Evolutionary conservation across 306 rosid genomes (phyloP).

Genomic region (Gynostemma pentaphyllum): DNA sequence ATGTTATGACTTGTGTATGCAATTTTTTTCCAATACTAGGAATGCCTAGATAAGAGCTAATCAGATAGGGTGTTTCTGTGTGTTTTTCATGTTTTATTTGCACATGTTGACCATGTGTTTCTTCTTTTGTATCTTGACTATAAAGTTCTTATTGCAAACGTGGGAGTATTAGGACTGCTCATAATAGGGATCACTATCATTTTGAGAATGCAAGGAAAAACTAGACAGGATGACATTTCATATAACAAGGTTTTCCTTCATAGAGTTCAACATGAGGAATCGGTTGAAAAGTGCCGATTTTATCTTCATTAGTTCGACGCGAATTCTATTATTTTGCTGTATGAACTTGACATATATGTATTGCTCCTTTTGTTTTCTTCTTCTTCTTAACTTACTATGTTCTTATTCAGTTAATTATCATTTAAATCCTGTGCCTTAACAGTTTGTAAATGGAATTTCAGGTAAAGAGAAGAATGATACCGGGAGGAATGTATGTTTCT

Average conservation of each 20-base stretch:
- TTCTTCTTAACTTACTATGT: background rate
- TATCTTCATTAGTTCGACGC: background rate
- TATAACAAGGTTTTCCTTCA: background rate
- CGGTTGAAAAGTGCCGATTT: background rate
- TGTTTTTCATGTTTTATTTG: background rate
- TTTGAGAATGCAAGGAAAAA: background rate
- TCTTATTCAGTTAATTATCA: background rate
- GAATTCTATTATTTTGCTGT: background rate
- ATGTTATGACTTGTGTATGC: background rate
- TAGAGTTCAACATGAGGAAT: background rate
- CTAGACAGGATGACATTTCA: background rate
- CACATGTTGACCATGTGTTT: background rate
- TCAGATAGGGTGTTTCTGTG: background rate
- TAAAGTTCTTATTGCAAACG: background rate
- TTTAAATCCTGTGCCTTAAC: background rate
- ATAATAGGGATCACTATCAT: background rate
- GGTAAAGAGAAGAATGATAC: background rate
- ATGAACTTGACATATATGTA: background rate
- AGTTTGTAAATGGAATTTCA: background rate
- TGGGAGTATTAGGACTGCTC: background rate
- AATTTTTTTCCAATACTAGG: background rate
- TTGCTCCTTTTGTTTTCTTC: background rate
- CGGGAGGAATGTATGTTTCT: background rate
- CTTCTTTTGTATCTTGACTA: background rate
- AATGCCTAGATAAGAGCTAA: background rate